phyloP scores from a whole-genome alignment of 208 protist species.

The Tritrichomonas foetus region DNA sequence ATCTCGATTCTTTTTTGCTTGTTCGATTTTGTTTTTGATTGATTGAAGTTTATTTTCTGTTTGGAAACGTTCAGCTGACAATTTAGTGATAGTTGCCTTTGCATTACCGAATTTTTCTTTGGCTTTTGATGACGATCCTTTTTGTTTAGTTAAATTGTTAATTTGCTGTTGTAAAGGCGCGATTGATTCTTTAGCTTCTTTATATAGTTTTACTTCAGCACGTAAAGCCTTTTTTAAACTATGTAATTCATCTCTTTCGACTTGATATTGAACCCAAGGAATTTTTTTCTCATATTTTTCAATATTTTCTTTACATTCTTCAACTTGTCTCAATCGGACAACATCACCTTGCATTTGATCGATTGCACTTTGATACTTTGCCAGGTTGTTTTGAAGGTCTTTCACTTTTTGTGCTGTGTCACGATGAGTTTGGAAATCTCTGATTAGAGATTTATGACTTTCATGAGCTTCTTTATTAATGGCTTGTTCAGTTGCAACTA shows the following conservation, averaged over 20 bases:
- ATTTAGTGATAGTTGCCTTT: no score
- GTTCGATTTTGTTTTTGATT: neutral
- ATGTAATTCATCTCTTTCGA: neutral
- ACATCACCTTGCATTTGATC: neutral
- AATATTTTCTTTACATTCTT: constrained; percentile 6
- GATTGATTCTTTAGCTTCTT: neutral
- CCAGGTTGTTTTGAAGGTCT: neutral
- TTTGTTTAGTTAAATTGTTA: neutral
- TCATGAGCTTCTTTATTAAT: neutral
- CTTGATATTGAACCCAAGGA: constrained; percentile 9
- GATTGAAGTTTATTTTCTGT: neutral
- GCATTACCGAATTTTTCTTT: neutral
- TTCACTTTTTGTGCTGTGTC: neutral
- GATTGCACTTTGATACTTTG: neutral
- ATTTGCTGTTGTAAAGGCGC: neutral
- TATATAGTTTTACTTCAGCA: neutral
- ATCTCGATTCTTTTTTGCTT: neutral
- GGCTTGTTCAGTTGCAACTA: constrained; percentile 37
- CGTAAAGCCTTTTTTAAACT: neutral
- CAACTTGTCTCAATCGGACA: neutral
- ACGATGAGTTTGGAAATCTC: neutral
- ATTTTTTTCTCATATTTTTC: constrained; percentile 37
- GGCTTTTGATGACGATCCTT: neutral
- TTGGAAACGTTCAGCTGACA: neutral
- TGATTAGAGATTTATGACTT: neutral